Conservation (phyloP, 345 rosid species). For the Geranium rotundifolium region DNA sequence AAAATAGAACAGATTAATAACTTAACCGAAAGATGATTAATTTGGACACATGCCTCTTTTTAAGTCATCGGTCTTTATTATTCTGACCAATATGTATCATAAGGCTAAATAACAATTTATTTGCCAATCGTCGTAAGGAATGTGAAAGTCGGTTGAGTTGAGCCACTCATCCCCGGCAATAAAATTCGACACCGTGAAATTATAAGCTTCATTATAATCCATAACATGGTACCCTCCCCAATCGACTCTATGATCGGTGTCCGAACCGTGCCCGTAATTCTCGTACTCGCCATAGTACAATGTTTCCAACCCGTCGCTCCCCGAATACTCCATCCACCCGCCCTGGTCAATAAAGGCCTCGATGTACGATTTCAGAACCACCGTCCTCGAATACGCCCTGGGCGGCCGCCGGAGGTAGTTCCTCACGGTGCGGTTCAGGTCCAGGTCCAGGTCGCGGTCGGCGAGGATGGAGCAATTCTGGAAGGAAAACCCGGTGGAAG, state of each 20-base stretch:
- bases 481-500: conserved; percentile 69
- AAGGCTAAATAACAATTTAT: too few relatives aligned
- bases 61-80: too few relatives aligned
- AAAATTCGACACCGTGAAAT: conserved; percentile 58
- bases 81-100: too few relatives aligned
- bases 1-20: too few relatives aligned
- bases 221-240: conserved; percentile 66
- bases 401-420: conserved; percentile 83
- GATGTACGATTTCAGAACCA: conserved; percentile 49
- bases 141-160: conserved; percentile 62
- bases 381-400: conserved; percentile 49
- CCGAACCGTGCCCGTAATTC: conserved; percentile 75
- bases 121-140: too few relatives aligned
- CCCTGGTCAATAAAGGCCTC: conserved; percentile 48
- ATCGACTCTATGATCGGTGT: conserved; percentile 37
- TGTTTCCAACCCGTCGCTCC: conserved; percentile 30
- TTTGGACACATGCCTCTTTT: too few relatives aligned
- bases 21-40: too few relatives aligned
- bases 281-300: conserved; percentile 74
- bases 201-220: conserved; percentile 51
- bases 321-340: conserved; percentile 62
- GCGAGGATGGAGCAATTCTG: conserved; percentile 68
- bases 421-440: conserved; percentile 19
- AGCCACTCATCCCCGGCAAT: conserved; percentile 69
- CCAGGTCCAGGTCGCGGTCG: conserved; percentile 29